Conservation (phyloP, 441 rosid genomes). For the Erodium moschatum region DNA sequence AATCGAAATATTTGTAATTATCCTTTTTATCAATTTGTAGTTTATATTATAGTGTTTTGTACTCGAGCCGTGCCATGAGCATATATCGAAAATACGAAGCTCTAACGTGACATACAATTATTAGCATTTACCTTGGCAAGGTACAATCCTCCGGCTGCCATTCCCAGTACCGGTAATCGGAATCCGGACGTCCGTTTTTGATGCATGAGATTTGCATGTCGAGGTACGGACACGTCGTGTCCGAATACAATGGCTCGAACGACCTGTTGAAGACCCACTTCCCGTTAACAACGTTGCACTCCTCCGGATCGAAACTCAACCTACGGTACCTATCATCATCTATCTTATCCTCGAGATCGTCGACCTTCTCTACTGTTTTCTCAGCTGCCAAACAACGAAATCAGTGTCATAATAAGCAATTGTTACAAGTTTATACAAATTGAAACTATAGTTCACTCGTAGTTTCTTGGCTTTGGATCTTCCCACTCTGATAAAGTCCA, state of each 20-base stretch:
- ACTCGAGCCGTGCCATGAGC: too few species aligned
- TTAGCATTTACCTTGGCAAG: slow-evolving; percentile 65
- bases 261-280: slow-evolving; percentile 70
- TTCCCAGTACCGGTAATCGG: slow-evolving; percentile 69
- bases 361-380: slow-evolving; percentile 25
- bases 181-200: slow-evolving; percentile 55
- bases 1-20: too few species aligned
- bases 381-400: slow-evolving; percentile 22
- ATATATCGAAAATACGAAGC: too few species aligned
- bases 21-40: too few species aligned
- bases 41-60: too few species aligned
- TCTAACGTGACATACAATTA: too few species aligned
- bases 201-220: slow-evolving; percentile 66
- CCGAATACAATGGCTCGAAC: slow-evolving; percentile 57
- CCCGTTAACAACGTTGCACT: slow-evolving; percentile 57
- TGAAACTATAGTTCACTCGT: too few species aligned
- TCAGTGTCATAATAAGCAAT: too few species aligned
- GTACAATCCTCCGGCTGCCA: slow-evolving; percentile 89
- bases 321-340: slow-evolving; percentile 54
- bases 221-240: slow-evolving; percentile 61
- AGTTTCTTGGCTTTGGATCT: too few species aligned
- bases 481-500: too few species aligned
- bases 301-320: slow-evolving; percentile 74
- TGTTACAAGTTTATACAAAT: too few species aligned
- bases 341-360: slow-evolving; percentile 20